phyloP scores from a whole-genome alignment of 306 rosid species.

The Cicer yamashitae region DNA sequence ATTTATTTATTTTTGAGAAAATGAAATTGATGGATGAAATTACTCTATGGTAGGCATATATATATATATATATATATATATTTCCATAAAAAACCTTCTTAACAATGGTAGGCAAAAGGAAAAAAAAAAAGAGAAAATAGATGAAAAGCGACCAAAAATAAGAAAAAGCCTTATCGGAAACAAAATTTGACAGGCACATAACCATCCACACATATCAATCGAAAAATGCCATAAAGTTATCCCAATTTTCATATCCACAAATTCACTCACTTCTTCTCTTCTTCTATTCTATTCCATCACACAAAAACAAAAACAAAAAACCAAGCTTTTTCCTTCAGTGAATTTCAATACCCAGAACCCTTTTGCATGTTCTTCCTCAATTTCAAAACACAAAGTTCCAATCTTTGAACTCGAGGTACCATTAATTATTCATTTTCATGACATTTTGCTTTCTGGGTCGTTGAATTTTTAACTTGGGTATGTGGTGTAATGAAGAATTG shows the following conservation, averaged over 20 bases:
- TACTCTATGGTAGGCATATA: no score
- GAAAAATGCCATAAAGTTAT: conserved; percentile 51
- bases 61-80: no score
- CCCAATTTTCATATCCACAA: conserved; percentile 53
- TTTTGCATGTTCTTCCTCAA: conserved; percentile 43
- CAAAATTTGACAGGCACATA: conserved; percentile 62
- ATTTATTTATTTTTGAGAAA: no score
- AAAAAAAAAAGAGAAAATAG: neutral
- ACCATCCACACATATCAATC: conserved; percentile 62
- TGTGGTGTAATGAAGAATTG: conserved; percentile 39
- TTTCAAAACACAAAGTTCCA: conserved; percentile 30
- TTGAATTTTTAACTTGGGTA: conserved; percentile 35
- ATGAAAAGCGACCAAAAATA: neutral
- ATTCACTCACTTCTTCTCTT: conserved; percentile 33
- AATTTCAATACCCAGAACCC: conserved; percentile 35
- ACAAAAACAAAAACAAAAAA: neutral
- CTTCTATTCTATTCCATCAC: conserved; percentile 23
- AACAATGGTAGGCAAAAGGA: no score
- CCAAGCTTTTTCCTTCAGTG: neutral
- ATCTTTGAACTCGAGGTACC: conserved; percentile 48
- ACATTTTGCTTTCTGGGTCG: conserved; percentile 49
- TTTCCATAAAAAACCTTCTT: no score
- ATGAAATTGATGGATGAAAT: no score
- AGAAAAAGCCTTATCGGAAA: conserved; percentile 52
- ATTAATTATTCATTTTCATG: conserved; percentile 25